A percentile compares a stretch with the other conserved stretches of the same genome.
Conservation (phyloP, 352 stramenopile genomes). For the Phytophthora tubulina region DNA sequence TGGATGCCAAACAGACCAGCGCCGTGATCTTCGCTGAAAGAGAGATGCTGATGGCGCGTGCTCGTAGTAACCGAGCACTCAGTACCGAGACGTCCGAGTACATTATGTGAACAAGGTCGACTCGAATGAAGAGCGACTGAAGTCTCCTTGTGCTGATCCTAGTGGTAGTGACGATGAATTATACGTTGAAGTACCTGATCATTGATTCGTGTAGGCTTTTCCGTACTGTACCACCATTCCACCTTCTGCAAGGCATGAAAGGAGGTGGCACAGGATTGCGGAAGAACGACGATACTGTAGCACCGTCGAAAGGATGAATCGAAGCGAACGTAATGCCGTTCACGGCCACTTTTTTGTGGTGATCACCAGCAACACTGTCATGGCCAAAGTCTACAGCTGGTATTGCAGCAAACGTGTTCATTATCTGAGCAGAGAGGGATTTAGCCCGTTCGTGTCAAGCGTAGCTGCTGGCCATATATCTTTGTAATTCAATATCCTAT, state of each 20-base stretch:
- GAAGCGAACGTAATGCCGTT: conserved; percentile 12
- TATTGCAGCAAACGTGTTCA: neutral
- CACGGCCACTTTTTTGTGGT: neutral
- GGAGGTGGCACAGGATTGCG: conserved; percentile 4
- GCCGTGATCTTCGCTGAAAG: conserved; percentile 41
- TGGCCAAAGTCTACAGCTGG: neutral
- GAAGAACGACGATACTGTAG: neutral
- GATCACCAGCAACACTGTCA: neutral
- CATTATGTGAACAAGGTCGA: conserved; percentile 29
- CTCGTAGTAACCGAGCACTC: conserved; percentile 35
- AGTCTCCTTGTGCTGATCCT: neutral
- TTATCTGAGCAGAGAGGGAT: too few species aligned
- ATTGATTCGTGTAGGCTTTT: too few species aligned
- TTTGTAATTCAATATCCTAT: too few species aligned
- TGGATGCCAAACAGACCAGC: conserved; percentile 44
- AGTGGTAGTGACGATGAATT: conserved; percentile 9
- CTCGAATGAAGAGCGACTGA: conserved; percentile 14
- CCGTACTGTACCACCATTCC: too few species aligned
- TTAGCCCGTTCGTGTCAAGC: too few species aligned
- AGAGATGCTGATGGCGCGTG: conserved; percentile 36
- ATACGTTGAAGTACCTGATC: conserved; percentile 9
- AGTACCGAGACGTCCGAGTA: conserved; percentile 37
- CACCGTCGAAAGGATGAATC: neutral
- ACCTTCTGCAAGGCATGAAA: neutral
- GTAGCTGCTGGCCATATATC: too few species aligned